Conservation (phyloP, 1,139 yeast species). For the Suhomyces coccinellae region DNA sequence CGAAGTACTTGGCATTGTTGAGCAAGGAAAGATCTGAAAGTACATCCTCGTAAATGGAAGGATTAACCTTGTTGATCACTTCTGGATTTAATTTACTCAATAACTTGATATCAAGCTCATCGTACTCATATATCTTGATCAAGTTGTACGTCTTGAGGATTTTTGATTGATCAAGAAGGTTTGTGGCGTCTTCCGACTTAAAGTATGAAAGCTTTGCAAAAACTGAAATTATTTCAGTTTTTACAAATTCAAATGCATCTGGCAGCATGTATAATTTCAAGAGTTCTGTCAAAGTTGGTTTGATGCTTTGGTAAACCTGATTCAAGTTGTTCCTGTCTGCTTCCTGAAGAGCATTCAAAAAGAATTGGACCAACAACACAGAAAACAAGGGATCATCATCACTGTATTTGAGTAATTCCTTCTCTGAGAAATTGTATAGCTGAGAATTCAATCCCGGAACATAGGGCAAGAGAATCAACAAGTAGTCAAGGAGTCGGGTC, state of each 20-base stretch:
- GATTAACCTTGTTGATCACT: constrained; percentile 14
- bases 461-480: constrained; percentile 18
- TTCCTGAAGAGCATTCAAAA: constrained; percentile 21
- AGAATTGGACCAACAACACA: constrained; percentile 31
- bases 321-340: constrained; percentile 4
- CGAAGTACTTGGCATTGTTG: constrained; percentile 26
- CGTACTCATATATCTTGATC: constrained; percentile 10
- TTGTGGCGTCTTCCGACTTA: constrained; percentile 1
- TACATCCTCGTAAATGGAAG: constrained; percentile 15
- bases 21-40: constrained; percentile 22
- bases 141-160: constrained; percentile 27
- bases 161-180: constrained; percentile 11
- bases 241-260: constrained; percentile 8
- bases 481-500: constrained; percentile 29
- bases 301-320: constrained; percentile 15
- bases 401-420: constrained; percentile 15
- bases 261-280: constrained; percentile 6
- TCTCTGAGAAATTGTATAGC: constrained; percentile 14
- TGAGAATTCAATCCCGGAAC: constrained; percentile 15
- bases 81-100: constrained; percentile 27
- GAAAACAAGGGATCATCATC: constrained; percentile 30
- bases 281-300: constrained; percentile 16
- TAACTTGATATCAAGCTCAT: constrained; percentile 24
- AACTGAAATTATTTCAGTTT: constrained; percentile 21
- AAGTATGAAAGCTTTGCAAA: constrained; percentile 21